A percentile compares a stretch with the other conserved stretches of the same genome.
Evolutionary conservation across 169 alveolate genomes (phyloP).

Genomic region (Plasmodium gaboni): DNA sequence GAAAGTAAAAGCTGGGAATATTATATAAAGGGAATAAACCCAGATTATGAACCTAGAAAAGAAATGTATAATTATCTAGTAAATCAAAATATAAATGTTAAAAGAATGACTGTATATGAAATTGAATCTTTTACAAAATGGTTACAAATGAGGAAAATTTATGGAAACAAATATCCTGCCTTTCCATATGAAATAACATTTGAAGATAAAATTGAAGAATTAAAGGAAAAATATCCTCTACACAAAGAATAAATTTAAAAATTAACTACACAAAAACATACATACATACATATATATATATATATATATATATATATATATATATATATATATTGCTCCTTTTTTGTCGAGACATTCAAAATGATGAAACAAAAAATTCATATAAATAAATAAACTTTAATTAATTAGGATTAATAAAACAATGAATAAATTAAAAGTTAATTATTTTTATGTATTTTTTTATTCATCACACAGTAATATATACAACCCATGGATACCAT

Average conservation of each 20-base stretch:
- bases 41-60: constrained; percentile 87
- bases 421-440: not conserved
- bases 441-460: not conserved
- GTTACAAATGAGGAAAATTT: constrained; percentile 84
- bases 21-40: constrained; percentile 87
- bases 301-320: not conserved
- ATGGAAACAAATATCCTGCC: constrained; percentile 85
- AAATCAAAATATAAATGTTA: constrained; percentile 84
- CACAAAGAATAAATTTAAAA: constrained; percentile 31
- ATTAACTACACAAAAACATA: constrained; percentile 12
- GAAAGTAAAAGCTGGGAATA: constrained; percentile 85
- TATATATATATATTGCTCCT: not conserved
- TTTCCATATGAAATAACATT: constrained; percentile 88
- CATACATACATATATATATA: no score
- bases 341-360: not conserved
- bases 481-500: no score
- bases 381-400: not conserved
- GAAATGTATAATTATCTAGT: constrained; percentile 84
- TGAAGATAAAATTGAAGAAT: constrained; percentile 85
- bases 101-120: constrained; percentile 86
- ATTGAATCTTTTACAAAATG: constrained; percentile 87
- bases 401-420: not conserved
- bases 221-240: constrained; percentile 82
- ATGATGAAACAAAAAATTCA: not conserved
- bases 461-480: not conserved